Evolutionary conservation across 2,329 filamentous ascomycete species (phyloP).

Genomic region (Colletotrichum falcatum): DNA sequence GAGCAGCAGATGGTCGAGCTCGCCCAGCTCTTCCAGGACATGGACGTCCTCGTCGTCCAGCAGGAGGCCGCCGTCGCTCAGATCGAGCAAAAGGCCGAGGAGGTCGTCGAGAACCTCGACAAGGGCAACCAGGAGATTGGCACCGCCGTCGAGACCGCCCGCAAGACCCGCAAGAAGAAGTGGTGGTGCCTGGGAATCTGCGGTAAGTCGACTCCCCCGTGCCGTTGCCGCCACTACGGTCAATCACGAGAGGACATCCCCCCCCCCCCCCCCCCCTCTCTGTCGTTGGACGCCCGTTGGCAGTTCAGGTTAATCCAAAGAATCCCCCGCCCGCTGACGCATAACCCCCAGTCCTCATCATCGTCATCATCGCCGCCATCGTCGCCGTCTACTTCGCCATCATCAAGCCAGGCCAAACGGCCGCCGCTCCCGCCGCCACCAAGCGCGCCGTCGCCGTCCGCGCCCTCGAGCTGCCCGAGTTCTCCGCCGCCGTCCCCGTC

Average conservation of each 20-base stretch:
- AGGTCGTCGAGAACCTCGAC: conserved; percentile 85
- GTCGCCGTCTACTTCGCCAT: conserved; percentile 63
- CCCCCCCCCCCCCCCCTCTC: too few relatives aligned
- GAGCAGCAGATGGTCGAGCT: conserved; percentile 91
- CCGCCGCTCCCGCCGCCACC: conserved; percentile 42
- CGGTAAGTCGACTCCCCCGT: conserved; percentile 55
- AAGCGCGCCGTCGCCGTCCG: conserved; percentile 47
- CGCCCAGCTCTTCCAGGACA: conserved; percentile 87
- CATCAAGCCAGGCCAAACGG: conserved; percentile 47
- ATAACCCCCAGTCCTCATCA: conserved; percentile 61
- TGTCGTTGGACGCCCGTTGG: too few relatives aligned
- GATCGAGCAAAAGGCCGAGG: conserved; percentile 89
- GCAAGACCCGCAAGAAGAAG: conserved; percentile 90
- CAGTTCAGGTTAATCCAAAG: too few relatives aligned
- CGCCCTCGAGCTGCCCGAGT: conserved; percentile 43
- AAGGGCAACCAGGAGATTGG: conserved; percentile 88
- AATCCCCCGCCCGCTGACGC: neutral
- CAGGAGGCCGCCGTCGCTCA: conserved; percentile 84
- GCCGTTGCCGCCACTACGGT: too few relatives aligned
- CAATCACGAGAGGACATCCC: too few relatives aligned
- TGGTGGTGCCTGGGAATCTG: conserved; percentile 91
- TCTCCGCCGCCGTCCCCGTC: conserved; percentile 43
- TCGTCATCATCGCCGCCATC: conserved; percentile 64
- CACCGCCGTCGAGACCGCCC: conserved; percentile 84
- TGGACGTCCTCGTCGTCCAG: conserved; percentile 86